Percentiles rank a stretch among this genome's conserved stretches.
These are phyloP conservation scores for Ascochyta viciae-villosae DNA, from an alignment of 2,329 filamentous ascomycete species.

Conservation along the genomic window DNA sequence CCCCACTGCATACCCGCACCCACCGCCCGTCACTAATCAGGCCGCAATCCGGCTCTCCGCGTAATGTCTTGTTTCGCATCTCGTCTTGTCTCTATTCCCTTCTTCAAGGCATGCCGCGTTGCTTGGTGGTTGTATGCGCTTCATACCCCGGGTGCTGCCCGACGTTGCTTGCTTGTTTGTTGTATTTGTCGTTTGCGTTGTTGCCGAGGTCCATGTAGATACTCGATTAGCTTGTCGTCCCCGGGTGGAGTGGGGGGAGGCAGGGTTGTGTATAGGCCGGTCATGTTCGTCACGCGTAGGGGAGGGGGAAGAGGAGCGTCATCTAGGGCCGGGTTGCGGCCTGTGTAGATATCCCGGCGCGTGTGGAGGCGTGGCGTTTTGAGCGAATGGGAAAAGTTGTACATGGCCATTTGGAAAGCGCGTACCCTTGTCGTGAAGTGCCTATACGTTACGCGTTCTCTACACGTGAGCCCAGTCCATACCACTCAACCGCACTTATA, in stretches of 20 bases:
- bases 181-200: not conserved
- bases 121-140: not conserved
- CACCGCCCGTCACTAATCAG: slow-evolving; percentile 6
- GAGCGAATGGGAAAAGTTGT: slow-evolving; percentile 23
- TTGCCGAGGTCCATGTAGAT: not conserved
- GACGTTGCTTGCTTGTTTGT: too few species aligned
- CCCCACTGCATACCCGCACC: not conserved
- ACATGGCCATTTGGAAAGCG: not conserved
- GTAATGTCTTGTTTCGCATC: slow-evolving; percentile 13
- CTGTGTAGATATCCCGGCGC: slow-evolving; percentile 9
- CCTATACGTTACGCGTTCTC: too few species aligned
- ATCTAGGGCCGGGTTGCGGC: not conserved
- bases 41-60: slow-evolving; percentile 7
- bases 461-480: too few species aligned
- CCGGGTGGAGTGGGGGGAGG: not conserved
- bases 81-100: slow-evolving; percentile 5
- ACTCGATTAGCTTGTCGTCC: slow-evolving; percentile 1
- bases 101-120: not conserved
- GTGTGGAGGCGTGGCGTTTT: slow-evolving; percentile 9
- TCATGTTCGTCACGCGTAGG: not conserved
- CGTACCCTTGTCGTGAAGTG: too few species aligned
- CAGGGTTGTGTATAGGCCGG: slow-evolving; percentile 2
- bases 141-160: slow-evolving; percentile 5
- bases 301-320: not conserved
- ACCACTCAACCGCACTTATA: too few species aligned